Evolutionary conservation across 75 land plant genomes (phyloP).

Genomic region (Ceratopteris richardii): DNA sequence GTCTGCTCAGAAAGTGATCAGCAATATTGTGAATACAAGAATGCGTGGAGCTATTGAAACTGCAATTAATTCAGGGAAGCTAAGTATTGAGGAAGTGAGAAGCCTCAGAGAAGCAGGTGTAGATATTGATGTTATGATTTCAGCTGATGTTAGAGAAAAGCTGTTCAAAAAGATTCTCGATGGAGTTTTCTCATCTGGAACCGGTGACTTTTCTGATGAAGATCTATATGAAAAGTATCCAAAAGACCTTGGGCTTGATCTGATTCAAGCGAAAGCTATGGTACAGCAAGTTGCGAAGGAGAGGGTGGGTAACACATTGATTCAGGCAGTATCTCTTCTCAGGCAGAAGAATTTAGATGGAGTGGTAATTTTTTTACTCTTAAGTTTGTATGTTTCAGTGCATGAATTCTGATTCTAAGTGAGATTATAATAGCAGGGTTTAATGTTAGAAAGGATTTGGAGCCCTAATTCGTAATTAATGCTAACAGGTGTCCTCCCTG

Average conservation of each 20-base stretch:
- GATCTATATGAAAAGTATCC: slow-evolving; percentile 80
- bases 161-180: slow-evolving; percentile 73
- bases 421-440: too few species aligned
- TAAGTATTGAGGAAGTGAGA: slow-evolving; percentile 63
- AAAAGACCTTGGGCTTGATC: slow-evolving; percentile 54
- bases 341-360: slow-evolving; percentile 67
- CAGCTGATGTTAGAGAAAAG: slow-evolving; percentile 58
- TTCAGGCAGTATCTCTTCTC: slow-evolving; percentile 80
- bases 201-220: slow-evolving; percentile 77
- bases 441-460: too few species aligned
- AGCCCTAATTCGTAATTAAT: too few species aligned
- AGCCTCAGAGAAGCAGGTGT: slow-evolving; percentile 72
- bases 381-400: background rate
- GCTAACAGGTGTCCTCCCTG: slow-evolving; percentile 57
- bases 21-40: slow-evolving; percentile 68
- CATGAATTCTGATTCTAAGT: background rate
- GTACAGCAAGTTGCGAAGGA: slow-evolving; percentile 63
- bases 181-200: slow-evolving; percentile 75
- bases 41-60: slow-evolving; percentile 86
- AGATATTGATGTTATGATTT: slow-evolving; percentile 67
- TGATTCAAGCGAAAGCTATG: slow-evolving; percentile 47
- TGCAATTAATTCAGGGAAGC: slow-evolving; percentile 67
- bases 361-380: slow-evolving; percentile 46
- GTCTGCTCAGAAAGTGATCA: slow-evolving; percentile 74
- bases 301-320: slow-evolving; percentile 50